A percentile compares a stretch with the other conserved stretches of the same genome.
These are phyloP conservation scores for Volvariella surrecta DNA, from an alignment of 1,284 basidiomycete genomes.

Conservation along the genomic window DNA sequence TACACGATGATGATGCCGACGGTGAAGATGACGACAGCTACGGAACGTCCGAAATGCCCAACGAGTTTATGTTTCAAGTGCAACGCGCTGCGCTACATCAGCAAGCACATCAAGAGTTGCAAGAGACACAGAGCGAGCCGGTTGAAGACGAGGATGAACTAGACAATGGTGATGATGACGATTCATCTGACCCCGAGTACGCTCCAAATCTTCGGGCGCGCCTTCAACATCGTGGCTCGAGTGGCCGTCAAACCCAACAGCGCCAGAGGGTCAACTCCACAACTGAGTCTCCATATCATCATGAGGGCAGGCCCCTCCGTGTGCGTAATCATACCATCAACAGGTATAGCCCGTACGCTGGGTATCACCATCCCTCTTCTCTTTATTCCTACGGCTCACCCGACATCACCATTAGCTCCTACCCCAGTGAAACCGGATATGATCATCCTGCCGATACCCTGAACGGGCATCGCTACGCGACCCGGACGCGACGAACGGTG, in stretches of 20 bases:
- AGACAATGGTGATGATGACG: constrained; percentile 11
- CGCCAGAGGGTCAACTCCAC: not conserved
- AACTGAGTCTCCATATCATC: not conserved
- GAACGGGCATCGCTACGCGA: not conserved
- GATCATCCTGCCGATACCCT: not conserved
- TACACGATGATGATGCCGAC: not conserved
- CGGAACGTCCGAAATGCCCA: not conserved
- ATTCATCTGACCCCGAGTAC: constrained; percentile 14
- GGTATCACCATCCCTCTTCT: not conserved
- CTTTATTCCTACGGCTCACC: not conserved
- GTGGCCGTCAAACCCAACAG: constrained; percentile 10
- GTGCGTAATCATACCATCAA: not conserved
- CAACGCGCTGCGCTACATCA: constrained; percentile 1
- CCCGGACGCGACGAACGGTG: not conserved
- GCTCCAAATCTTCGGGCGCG: constrained; percentile 12
- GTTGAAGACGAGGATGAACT: constrained; percentile 2
- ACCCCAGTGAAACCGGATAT: not conserved
- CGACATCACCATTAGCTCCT: not conserved
- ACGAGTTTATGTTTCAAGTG: not conserved
- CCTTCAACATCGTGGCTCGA: constrained; percentile 3
- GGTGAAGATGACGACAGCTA: constrained; percentile 10
- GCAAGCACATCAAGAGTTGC: not conserved
- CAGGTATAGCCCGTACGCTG: constrained; percentile 1
- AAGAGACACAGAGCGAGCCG: not conserved
- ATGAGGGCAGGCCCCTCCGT: not conserved